A percentile compares a stretch with the other conserved stretches of the same genome.
Conservation (phyloP, 108 stramenopile genomes). For the Skeletonema grethae region DNA sequence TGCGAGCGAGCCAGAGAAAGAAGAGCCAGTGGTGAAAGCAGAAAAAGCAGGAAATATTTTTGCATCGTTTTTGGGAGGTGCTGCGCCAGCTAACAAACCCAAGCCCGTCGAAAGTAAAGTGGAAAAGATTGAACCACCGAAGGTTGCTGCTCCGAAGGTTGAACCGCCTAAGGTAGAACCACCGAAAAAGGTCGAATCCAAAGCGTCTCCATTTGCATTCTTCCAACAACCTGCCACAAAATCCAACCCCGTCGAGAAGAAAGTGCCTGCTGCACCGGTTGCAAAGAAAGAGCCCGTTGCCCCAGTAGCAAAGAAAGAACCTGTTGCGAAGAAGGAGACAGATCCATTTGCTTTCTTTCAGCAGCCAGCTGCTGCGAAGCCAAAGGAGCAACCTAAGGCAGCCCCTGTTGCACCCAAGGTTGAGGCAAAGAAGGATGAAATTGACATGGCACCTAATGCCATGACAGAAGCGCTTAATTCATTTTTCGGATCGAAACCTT, state of each 20-base stretch:
- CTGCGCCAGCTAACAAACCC: neutral
- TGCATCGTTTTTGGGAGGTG: conserved; percentile 27
- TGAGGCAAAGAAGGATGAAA: conserved; percentile 12
- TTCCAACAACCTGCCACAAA: neutral
- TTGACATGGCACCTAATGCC: conserved; percentile 41
- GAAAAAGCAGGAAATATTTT: conserved; percentile 14
- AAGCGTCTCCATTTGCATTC: conserved; percentile 11
- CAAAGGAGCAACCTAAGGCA: conserved; percentile 28
- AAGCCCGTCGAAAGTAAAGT: conserved; percentile 25
- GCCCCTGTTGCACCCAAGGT: conserved; percentile 27
- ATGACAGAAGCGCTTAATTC: conserved; percentile 55
- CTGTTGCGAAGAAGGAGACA: conserved; percentile 21
- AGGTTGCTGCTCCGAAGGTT: conserved; percentile 17
- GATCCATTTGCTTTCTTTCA: neutral
- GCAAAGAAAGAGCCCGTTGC: conserved; percentile 37
- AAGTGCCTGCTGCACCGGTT: conserved; percentile 31
- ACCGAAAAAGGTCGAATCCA: conserved; percentile 19
- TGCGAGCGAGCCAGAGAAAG: conserved; percentile 12
- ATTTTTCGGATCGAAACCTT: conserved; percentile 37
- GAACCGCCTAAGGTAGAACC: neutral
- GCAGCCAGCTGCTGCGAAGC: conserved; percentile 14
- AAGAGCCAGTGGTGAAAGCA: neutral
- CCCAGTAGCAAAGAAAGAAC: conserved; percentile 33
- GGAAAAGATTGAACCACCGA: conserved; percentile 3
- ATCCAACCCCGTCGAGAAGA: neutral